Percentiles rank a stretch among this genome's conserved stretches.
Evolutionary conservation across 2,329 filamentous ascomycete species (phyloP).

Genomic region (Trichoderma sp.): DNA sequence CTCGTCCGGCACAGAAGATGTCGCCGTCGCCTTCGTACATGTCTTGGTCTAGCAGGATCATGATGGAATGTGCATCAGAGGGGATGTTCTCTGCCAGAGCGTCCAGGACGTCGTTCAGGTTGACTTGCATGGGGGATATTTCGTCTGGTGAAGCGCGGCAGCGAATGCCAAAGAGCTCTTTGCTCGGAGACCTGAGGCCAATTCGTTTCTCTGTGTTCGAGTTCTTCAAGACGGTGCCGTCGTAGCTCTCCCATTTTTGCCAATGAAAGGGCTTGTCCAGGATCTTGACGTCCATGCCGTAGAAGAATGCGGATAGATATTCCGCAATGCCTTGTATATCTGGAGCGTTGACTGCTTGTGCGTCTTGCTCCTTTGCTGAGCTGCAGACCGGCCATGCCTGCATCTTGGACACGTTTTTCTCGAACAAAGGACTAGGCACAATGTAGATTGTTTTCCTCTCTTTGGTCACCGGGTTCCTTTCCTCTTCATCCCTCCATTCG

Average conservation of each 20-base stretch:
- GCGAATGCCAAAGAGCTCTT: slow-evolving; percentile 51
- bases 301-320: slow-evolving; percentile 53
- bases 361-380: slow-evolving; percentile 30
- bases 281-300: slow-evolving; percentile 52
- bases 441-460: slow-evolving; percentile 57
- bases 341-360: slow-evolving; percentile 31
- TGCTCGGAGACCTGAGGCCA: slow-evolving; percentile 44
- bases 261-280: slow-evolving; percentile 48
- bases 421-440: slow-evolving; percentile 46
- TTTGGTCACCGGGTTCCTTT: slow-evolving; percentile 52
- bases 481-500: slow-evolving; percentile 49
- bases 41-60: slow-evolving; percentile 62
- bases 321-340: slow-evolving; percentile 35
- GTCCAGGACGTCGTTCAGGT: slow-evolving; percentile 63
- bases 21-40: slow-evolving; percentile 67
- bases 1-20: slow-evolving; percentile 66
- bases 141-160: slow-evolving; percentile 51
- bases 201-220: slow-evolving; percentile 37
- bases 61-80: slow-evolving; percentile 58
- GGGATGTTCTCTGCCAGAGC: slow-evolving; percentile 56
- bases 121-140: slow-evolving; percentile 53
- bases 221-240: slow-evolving; percentile 1
- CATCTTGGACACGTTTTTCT: slow-evolving; percentile 42
- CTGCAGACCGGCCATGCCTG: slow-evolving; percentile 42
- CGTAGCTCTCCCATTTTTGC: slow-evolving; percentile 47